Conservation (phyloP, 2,329 filamentous ascomycete genomes). For the Xylariaceae sp. region DNA sequence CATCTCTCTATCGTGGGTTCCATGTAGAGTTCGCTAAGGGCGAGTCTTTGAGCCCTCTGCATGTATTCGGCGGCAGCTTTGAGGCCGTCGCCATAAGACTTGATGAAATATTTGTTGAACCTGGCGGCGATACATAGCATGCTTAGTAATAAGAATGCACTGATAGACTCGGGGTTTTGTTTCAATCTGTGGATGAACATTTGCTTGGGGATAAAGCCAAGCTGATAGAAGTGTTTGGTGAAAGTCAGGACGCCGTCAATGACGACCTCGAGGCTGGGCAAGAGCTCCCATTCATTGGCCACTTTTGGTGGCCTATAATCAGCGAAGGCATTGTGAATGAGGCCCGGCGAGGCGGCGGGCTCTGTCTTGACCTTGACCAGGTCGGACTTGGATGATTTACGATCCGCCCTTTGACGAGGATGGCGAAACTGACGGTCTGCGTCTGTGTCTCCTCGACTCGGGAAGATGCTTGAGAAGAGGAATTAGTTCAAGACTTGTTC, state of each 20-base stretch:
- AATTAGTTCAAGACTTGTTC: no score
- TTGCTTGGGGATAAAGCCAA: conserved; percentile 54
- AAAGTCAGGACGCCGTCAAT: conserved; percentile 51
- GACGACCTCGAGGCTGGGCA: conserved; percentile 46
- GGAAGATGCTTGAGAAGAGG: conserved; percentile 49
- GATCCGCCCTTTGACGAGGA: conserved; percentile 47
- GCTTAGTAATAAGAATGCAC: conserved; percentile 50
- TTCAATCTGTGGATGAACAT: conserved; percentile 44
- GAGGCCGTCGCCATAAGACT: conserved; percentile 46
- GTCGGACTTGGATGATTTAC: conserved; percentile 31
- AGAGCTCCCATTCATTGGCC: conserved; percentile 42
- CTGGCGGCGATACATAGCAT: conserved; percentile 55
- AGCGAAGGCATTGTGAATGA: conserved; percentile 16
- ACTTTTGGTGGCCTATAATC: conserved; percentile 32
- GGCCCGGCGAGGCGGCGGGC: conserved; percentile 14
- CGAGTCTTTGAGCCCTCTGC: conserved; percentile 43
- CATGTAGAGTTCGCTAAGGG: conserved; percentile 46
- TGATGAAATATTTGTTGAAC: conserved; percentile 44
- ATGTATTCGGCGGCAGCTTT: conserved; percentile 51
- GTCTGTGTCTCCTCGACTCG: conserved; percentile 48
- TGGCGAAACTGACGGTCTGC: conserved; percentile 53
- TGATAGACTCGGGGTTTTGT: conserved; percentile 43
- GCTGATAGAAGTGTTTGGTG: conserved; percentile 53
- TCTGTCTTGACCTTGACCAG: conserved; percentile 24
- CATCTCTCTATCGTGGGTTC: conserved; percentile 51